These are phyloP conservation scores for Cytospora mali DNA, from an alignment of 2,329 filamentous ascomycete species.

Conservation along the genomic window DNA sequence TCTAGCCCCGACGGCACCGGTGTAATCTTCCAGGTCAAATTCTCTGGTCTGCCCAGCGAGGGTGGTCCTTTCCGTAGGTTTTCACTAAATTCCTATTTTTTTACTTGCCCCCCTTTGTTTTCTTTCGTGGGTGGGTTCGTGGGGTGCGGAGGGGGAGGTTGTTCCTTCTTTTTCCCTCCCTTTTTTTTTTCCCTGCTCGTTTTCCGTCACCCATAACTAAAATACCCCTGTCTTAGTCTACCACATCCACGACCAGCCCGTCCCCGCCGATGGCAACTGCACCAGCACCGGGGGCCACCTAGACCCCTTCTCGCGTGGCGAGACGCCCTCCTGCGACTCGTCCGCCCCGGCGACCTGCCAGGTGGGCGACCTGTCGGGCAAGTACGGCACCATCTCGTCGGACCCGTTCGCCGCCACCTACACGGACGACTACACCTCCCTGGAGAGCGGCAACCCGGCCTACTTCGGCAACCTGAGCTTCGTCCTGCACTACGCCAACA, in stretches of 20 bases:
- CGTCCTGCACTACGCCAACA: constrained; percentile 66
- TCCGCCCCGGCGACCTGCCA: constrained; percentile 66
- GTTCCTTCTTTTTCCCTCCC: no score
- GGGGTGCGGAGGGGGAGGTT: no score
- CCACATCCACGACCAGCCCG: constrained; percentile 69
- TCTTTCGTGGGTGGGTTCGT: no score
- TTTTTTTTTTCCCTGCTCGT: no score
- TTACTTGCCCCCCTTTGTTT: not conserved
- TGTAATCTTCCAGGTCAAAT: constrained; percentile 37
- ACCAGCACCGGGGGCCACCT: constrained; percentile 67
- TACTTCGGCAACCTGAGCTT: constrained; percentile 69
- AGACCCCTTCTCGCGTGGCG: constrained; percentile 69
- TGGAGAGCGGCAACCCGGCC: constrained; percentile 50
- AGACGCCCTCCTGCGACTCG: constrained; percentile 62
- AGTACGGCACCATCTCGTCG: constrained; percentile 63
- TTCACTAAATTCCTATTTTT: constrained; percentile 28
- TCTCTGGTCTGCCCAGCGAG: constrained; percentile 38
- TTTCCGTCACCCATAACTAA: constrained; percentile 18
- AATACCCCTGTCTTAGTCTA: constrained; percentile 54
- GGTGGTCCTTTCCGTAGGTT: constrained; percentile 40
- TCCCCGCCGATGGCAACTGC: constrained; percentile 71
- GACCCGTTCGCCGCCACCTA: constrained; percentile 55
- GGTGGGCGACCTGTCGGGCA: constrained; percentile 76
- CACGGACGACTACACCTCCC: constrained; percentile 60
- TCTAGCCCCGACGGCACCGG: constrained; percentile 36